Evolutionary conservation across 306 rosid species (phyloP).

Genomic region (Crotalaria pallida): DNA sequence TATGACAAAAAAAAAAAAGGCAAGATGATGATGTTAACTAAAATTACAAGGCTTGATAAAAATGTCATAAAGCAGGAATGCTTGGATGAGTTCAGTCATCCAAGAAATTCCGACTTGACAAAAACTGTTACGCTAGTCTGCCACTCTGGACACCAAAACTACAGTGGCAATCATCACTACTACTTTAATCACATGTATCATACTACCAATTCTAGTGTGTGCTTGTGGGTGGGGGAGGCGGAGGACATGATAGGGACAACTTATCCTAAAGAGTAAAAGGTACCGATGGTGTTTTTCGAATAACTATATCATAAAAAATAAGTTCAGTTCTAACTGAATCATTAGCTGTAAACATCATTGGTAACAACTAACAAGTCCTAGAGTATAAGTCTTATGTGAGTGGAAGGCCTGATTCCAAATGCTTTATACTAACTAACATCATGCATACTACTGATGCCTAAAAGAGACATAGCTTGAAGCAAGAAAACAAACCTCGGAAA

Average conservation of each 20-base stretch:
- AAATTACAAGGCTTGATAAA: neutral
- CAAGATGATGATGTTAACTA: neutral
- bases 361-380: neutral
- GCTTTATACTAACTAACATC: neutral
- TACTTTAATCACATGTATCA: neutral
- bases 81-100: neutral
- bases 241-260: neutral
- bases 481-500: conserved; percentile 76
- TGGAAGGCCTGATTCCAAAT: neutral
- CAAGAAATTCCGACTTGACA: neutral
- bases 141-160: neutral
- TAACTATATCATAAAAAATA: neutral
- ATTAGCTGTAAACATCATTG: neutral
- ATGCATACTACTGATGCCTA: neutral
- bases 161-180: neutral
- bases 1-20: neutral
- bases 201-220: neutral
- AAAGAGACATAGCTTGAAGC: neutral
- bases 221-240: too few relatives aligned
- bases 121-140: neutral
- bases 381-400: neutral
- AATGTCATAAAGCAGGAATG: neutral
- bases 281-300: neutral
- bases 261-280: too few relatives aligned
- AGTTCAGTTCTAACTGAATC: neutral